Base-by-base conservation (phyloP, 805 yeast species). In the Ogataea paraovalis region DNA sequence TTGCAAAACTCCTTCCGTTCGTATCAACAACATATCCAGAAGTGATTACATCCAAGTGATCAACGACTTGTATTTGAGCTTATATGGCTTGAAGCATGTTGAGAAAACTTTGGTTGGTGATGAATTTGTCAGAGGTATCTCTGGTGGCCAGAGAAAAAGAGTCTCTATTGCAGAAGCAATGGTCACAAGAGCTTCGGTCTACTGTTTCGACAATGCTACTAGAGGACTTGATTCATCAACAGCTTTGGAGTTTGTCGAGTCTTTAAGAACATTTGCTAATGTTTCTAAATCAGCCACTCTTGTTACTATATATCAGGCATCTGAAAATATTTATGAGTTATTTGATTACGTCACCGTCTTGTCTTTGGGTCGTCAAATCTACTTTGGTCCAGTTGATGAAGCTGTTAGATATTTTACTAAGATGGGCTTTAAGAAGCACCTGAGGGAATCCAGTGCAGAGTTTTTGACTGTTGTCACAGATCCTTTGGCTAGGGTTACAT, bases 91-190 rank as follows among this genome's bases (percentile, higher is more conserved):
- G 52, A 68, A 74, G 39, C 84, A 82, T 61, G 79, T 83, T 12
- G 71, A 74, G 50, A 69, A 77, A 49, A 80, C 87, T 19, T 72
- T 78, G 43, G 85, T 81, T 46, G 86, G 87, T 59, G 74, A 77
- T 53, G 85, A 81, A 61, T 78, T 74, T 46, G 78, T 82, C 16
- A 71, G 83, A 57, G 85, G 85, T 58, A 79, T 84, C 37, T 82
- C 92, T 44, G 92, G 95, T 59, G 94, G 95, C 73, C 94, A 87
- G 68, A 72, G 95, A 55, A 85, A 86, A 67, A 79, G 95, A 70
- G 92, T 87, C 2, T 83, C 92, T 10, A 82, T 87, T 57, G 88
- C 90, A 10, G 96, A 87, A 67, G 86, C 86, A 1, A 69, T 84
- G 41, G 76, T 85, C 41, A 73, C 82, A 43, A 79, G 83, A 25